Evolutionary conservation across 2,329 filamentous ascomycete species (phyloP), one percentile per base, ranked within the genome.

Genomic region (Diaporthe sp.): DNA sequence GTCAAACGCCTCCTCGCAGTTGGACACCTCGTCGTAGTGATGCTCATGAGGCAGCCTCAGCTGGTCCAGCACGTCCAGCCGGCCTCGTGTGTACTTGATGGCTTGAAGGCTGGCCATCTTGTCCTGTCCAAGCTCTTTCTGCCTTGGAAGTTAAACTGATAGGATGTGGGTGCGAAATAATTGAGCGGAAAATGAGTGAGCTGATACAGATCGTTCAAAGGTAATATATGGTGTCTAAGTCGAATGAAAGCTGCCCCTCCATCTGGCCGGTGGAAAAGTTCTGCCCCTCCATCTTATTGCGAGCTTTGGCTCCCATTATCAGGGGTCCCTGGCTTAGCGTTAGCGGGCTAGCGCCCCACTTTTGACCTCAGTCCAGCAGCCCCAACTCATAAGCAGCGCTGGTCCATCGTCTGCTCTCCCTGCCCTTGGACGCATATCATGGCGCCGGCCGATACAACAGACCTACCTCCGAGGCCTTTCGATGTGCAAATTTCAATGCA

Each of bases 41-140:
- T 94, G 92, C 78, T 94, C 91, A 80, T 97, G 94, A 19, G 94
- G 94, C 30, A 97, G 88, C 76, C 91, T 91, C n/a, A 97, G 91
- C 85, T 97, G 94, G 83, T 97, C 94, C 71, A 97, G 89, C 77
- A 97, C 94, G 78, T 94, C 88, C 73, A 97, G 88, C 82, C 89
- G 89, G 78, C 94, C 94, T 69, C 91, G 89, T 71, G 87, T 86
- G 83, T 96, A 97, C 78, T 92, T 92, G 84, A 97, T 94, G 15
- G 94, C 94, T 84, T 96, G 89, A 61, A 97, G 90, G 32, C 84
- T 85, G n/a, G 88, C 87, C 89, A 90, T 90, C n/a, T 68, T 53
- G 22, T 89, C 13, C 6, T 1, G 27, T 5, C 0, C n/a, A 17
- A 10, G 19, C 2, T 6, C 2, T 12, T 25, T 13, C 5, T 17